These are phyloP conservation scores for Haematococcus lacustris DNA, from an alignment of 139 green algal species.

Conservation along the genomic window DNA sequence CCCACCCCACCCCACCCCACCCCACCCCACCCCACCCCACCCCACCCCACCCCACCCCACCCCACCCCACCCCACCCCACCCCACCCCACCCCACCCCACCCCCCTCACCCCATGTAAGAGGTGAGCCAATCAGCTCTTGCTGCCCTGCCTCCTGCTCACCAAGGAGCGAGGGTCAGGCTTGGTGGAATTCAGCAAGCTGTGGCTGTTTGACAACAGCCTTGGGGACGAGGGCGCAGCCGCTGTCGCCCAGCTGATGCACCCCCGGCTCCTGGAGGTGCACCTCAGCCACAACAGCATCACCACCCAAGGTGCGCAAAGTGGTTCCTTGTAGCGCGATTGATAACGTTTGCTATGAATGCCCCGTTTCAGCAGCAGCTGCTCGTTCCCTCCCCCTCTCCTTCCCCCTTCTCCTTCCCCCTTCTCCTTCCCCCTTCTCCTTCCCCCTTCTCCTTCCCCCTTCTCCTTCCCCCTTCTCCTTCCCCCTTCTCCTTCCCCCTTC, in stretches of 20 bases:
- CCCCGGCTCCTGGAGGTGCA: slow-evolving; percentile 33
- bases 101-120: no score
- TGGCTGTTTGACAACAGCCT: slow-evolving; percentile 75
- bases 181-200: slow-evolving; percentile 43
- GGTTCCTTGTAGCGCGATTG: not conserved
- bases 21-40: no score
- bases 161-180: slow-evolving; percentile 18
- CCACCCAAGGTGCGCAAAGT: slow-evolving; percentile 9
- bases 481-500: not conserved
- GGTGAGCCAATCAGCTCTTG: no score
- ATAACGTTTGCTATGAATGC: not conserved
- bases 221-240: slow-evolving; percentile 43
- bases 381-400: not conserved
- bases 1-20: no score
- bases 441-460: not conserved
- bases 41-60: no score
- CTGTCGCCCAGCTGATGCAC: slow-evolving; percentile 37
- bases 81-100: no score
- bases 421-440: not conserved
- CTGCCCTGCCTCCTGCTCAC: not conserved
- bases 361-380: not conserved
- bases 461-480: no score
- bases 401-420: not conserved
- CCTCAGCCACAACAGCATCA: slow-evolving; percentile 48
- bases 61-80: no score